Evolutionary conservation across 164 flowering plant genomes (phyloP).

Genomic region (Stephania japonica): DNA sequence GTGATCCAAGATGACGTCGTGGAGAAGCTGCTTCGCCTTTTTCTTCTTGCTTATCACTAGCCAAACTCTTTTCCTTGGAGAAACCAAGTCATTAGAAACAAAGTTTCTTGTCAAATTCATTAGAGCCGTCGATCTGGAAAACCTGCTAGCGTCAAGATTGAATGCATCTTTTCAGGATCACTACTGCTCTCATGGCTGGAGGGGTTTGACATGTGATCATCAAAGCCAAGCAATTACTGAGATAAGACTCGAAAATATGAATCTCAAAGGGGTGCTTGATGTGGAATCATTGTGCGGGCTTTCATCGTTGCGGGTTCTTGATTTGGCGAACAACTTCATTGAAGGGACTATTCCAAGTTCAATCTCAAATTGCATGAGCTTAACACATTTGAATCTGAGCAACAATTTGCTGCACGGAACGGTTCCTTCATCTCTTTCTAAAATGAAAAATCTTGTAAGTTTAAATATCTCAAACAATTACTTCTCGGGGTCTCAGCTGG

Average conservation of each 20-base stretch:
- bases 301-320: conserved; percentile 19
- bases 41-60: conserved; percentile 9
- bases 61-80: conserved; percentile 9
- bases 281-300: conserved; percentile 33
- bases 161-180: conserved; percentile 15
- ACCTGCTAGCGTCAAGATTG: conserved; percentile 10
- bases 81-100: conserved; percentile 30
- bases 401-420: conserved; percentile 33
- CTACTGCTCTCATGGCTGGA: conserved; percentile 22
- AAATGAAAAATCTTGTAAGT: conserved; percentile 26
- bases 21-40: conserved; percentile 5
- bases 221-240: conserved; percentile 13
- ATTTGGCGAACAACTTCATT: conserved; percentile 28
- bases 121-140: conserved; percentile 35
- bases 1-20: conserved; percentile 8
- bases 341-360: conserved; percentile 30
- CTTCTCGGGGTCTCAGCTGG: conserved; percentile 11
- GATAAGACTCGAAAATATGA: conserved; percentile 31
- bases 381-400: conserved; percentile 34
- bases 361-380: conserved; percentile 25
- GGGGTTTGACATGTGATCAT: conserved; percentile 24
- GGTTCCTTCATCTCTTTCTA: conserved; percentile 26
- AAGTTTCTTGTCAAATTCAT: conserved; percentile 23
- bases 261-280: conserved; percentile 36
- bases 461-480: conserved; percentile 36